phyloP scores from a whole-genome alignment of 2,329 filamentous ascomycete genomes.

The Didymella lethalis region DNA sequence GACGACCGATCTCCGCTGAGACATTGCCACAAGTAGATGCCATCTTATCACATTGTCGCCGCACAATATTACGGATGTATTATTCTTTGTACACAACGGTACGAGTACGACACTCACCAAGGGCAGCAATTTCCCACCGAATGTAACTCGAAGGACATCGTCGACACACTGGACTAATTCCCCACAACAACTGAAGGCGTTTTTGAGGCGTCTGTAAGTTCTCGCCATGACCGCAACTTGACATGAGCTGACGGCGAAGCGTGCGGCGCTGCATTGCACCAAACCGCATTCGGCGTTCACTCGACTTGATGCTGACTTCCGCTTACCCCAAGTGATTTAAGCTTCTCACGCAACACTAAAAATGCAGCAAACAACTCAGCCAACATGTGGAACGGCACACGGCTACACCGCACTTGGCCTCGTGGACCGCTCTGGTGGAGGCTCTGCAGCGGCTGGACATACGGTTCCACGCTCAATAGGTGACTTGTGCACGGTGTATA shows the following conservation, averaged over 20 bases:
- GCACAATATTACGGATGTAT: neutral
- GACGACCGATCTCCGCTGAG: neutral
- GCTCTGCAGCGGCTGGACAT: conserved; percentile 18
- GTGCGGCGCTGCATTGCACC: conserved; percentile 27
- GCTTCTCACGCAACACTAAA: conserved; percentile 31
- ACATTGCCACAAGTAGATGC: neutral
- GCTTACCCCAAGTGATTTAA: conserved; percentile 26
- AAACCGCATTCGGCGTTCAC: conserved; percentile 22
- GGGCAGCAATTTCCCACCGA: neutral
- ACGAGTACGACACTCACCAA: neutral
- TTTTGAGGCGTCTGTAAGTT: conserved; percentile 19
- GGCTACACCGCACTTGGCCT: conserved; percentile 20
- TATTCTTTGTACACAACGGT: neutral
- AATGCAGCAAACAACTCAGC: conserved; percentile 26
- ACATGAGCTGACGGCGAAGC: conserved; percentile 18
- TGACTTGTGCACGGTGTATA: conserved; percentile 15
- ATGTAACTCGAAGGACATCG: neutral
- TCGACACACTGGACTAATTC: neutral
- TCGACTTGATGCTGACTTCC: conserved; percentile 10
- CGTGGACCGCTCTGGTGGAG: conserved; percentile 12
- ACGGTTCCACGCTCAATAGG: conserved; percentile 12
- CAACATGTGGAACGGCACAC: conserved; percentile 11
- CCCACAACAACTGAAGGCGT: conserved; percentile 11
- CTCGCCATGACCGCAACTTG: conserved; percentile 23
- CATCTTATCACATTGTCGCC: neutral